A percentile compares a stretch with the other conserved stretches of the same genome.
These are phyloP conservation scores for Naganishia sp. DNA, from an alignment of 1,284 basidiomycete species.

Conservation along the genomic window DNA sequence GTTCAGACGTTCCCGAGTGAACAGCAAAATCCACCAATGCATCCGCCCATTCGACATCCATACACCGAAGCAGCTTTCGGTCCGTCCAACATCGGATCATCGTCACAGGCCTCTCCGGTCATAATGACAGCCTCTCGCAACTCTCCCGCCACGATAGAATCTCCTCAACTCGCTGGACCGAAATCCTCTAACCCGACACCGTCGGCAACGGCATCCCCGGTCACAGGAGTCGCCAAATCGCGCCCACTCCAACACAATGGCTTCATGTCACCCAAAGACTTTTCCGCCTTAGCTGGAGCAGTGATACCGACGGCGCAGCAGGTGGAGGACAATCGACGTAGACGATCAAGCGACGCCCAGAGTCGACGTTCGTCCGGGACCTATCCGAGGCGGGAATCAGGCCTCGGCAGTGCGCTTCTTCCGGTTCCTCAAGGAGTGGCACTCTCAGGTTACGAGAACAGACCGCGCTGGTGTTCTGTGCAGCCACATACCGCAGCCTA, in stretches of 20 bases:
- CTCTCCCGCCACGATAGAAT: not conserved
- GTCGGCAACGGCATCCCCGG: too few relatives aligned
- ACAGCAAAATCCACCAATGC: too few relatives aligned
- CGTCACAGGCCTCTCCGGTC: not conserved
- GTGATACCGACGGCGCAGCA: not conserved
- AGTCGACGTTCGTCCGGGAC: not conserved
- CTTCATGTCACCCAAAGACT: not conserved
- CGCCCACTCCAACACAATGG: not conserved
- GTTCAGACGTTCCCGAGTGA: too few relatives aligned
- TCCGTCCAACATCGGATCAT: too few relatives aligned
- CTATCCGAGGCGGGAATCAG: not conserved
- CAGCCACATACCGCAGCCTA: too few relatives aligned
- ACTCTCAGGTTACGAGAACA: not conserved
- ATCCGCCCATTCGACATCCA: too few relatives aligned
- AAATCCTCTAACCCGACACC: too few relatives aligned
- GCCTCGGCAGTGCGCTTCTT: not conserved
- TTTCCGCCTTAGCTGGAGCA: constrained; percentile 7
- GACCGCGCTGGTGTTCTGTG: too few relatives aligned
- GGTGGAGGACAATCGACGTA: constrained; percentile 3
- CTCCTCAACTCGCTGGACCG: not conserved
- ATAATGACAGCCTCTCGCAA: not conserved
- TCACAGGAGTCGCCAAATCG: too few relatives aligned
- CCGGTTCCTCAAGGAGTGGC: not conserved
- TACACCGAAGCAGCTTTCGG: too few relatives aligned
- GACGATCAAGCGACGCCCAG: not conserved